Conservation (phyloP, 2,329 filamentous ascomycete genomes). For the Pezicula radicicola region DNA sequence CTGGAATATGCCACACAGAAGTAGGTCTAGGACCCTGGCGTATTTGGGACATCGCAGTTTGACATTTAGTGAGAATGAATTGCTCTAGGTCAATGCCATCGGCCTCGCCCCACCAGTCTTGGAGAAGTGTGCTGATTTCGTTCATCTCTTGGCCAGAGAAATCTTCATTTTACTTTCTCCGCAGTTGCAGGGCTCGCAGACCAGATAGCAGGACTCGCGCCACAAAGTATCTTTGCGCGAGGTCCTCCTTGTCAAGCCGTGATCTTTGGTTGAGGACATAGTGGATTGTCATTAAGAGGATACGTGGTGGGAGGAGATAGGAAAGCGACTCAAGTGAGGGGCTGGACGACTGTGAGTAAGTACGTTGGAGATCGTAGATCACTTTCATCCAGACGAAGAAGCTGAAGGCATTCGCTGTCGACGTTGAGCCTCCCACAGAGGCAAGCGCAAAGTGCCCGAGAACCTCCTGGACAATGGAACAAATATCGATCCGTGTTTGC, state of each 20-base stretch:
- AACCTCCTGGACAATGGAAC: neutral
- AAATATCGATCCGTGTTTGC: neutral
- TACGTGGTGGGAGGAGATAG: neutral
- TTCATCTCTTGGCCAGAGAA: neutral
- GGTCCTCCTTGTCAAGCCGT: neutral
- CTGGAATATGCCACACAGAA: no score
- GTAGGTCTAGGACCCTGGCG: no score
- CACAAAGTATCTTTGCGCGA: neutral
- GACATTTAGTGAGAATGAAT: no score
- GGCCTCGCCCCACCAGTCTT: neutral
- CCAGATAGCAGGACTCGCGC: neutral
- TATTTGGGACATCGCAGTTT: no score
- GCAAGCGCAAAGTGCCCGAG: neutral
- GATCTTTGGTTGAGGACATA: neutral
- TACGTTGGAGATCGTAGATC: slow-evolving; percentile 1
- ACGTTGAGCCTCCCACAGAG: neutral
- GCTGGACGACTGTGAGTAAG: neutral
- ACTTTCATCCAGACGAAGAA: neutral
- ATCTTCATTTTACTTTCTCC: neutral
- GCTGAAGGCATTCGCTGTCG: neutral
- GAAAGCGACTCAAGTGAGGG: neutral
- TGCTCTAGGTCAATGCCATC: neutral
- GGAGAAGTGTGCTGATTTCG: neutral
- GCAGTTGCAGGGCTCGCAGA: neutral
- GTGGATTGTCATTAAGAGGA: neutral